Evolutionary conservation across 2,329 filamentous ascomycete genomes (phyloP).

Genomic region (Beauveria brongniartii): DNA sequence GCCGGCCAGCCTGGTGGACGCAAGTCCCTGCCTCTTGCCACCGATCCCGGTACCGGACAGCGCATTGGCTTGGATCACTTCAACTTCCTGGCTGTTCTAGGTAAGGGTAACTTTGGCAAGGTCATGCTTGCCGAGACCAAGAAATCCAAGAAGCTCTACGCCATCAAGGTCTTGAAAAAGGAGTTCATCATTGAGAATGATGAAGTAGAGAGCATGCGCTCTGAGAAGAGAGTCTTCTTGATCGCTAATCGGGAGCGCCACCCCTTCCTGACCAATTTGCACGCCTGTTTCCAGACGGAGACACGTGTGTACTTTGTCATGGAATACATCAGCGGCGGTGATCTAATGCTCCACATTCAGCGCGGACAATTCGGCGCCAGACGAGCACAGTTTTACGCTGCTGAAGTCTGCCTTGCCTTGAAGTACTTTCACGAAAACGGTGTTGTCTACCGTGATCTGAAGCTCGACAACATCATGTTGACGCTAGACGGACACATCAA

Average conservation of each 20-base stretch:
- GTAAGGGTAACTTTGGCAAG: constrained; percentile 99
- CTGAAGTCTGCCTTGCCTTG: constrained; percentile 90
- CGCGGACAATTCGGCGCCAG: constrained; percentile 93
- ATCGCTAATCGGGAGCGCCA: constrained; percentile 96
- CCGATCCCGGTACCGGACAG: constrained; percentile 63
- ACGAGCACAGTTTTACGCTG: constrained; percentile 96
- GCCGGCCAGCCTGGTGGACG: constrained; percentile 26
- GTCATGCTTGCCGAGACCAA: constrained; percentile 99
- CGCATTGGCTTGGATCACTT: constrained; percentile 96
- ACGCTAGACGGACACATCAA: constrained; percentile 97
- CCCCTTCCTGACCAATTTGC: constrained; percentile 88
- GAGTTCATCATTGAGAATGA: constrained; percentile 99
- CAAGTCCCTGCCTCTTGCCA: constrained; percentile 63
- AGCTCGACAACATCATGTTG: constrained; percentile 85
- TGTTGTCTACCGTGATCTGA: constrained; percentile 96
- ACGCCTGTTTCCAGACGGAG: constrained; percentile 98
- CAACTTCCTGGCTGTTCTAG: constrained; percentile 96
- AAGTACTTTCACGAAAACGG: constrained; percentile 99
- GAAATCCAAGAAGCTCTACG: constrained; percentile 81
- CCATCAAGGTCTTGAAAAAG: constrained; percentile 98
- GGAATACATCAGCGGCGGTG: constrained; percentile 98
- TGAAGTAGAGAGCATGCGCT: constrained; percentile 95
- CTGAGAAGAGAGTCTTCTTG: constrained; percentile 94
- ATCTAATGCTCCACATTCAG: constrained; percentile 98
- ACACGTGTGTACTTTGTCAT: constrained; percentile 98